Evolutionary conservation across 2,329 filamentous ascomycete species (phyloP), one percentile per base, ranked within the genome.

Genomic region (Madurella mycetomatis): DNA sequence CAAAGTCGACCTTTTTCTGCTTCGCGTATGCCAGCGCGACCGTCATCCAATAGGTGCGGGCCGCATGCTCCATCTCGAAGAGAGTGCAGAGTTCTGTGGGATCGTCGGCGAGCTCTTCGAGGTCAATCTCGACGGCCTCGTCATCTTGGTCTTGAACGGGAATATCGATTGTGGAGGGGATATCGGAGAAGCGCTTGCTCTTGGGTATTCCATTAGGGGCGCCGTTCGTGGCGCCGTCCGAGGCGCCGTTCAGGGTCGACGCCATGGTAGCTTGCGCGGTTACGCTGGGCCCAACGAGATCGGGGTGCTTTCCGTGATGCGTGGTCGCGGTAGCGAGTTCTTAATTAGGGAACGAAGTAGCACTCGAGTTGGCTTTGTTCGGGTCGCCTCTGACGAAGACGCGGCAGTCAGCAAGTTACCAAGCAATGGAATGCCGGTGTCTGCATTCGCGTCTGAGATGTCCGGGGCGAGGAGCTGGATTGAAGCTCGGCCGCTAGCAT

Each of bases 21-120:
- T 97, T 99, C 41, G 94, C 92, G 68, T 99, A 99, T 46, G 92
- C 92, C 55, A 97, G 80, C 41, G 95, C 89, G 62, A 97, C 94
- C n/a, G 90, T 92, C 79, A 99, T 92, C 95, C 95, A 99, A 64
- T 95, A 95, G 49, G 86, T 90, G 65, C 92, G 91, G 39, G 90
- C 87, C 15, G 91, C 92, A 66, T 87, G 85, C 71, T 99, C 95
- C 67, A 94, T 95, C 74, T 99, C 92, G 60, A 99, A 84, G 48
- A 99, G 81, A 31, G 90, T 94, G 71, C 94, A 99, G 5, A 99
- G 81, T 74, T 99, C 94, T 45, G 89, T 96, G 17, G 90, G 90
- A 68, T 97, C 94, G 69, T 97, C 94, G 57, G 92, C 83, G 40
- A 96, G 84, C 61, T 92, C 90, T 68, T 92, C 87, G 51, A 97